Percentiles rank a stretch among this genome's conserved stretches.
Conservation (phyloP, 176 grass and related monocot genomes). For the Rhynchospora tenuis region DNA sequence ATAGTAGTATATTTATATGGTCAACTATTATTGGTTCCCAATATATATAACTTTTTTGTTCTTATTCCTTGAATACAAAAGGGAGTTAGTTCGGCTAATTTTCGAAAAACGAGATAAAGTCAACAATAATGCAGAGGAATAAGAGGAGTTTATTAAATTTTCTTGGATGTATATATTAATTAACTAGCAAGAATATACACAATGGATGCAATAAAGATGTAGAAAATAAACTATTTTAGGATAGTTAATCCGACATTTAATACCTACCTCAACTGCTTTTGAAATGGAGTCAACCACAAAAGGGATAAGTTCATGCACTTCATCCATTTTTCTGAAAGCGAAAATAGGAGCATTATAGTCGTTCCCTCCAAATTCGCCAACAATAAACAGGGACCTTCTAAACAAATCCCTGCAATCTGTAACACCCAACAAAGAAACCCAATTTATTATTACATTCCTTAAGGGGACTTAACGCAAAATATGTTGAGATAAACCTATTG, state of each 20-base stretch:
- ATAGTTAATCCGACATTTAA: background rate
- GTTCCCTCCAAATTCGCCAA: conserved; percentile 90
- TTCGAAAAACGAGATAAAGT: no score
- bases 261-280: conserved; percentile 42
- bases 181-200: background rate
- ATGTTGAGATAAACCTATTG: background rate
- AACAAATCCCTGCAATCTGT: conserved; percentile 57
- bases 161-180: background rate
- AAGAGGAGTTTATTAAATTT: background rate
- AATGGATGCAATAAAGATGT: background rate
- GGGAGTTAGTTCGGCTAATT: no score
- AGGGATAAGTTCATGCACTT: conserved; percentile 48
- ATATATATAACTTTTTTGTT: no score
- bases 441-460: background rate
- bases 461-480: background rate
- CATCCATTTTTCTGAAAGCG: conserved; percentile 47
- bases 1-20: background rate
- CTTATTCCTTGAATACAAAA: no score
- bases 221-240: background rate
- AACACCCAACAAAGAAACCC: background rate
- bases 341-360: conserved; percentile 88
- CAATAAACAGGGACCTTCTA: conserved; percentile 76
- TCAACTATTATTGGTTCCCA: background rate
- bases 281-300: conserved; percentile 59
- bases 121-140: background rate